Evolutionary conservation across 345 rosid genomes (phyloP), one percentile per base, ranked within the genome.

Genomic region (Gossypium ekmanianum): DNA sequence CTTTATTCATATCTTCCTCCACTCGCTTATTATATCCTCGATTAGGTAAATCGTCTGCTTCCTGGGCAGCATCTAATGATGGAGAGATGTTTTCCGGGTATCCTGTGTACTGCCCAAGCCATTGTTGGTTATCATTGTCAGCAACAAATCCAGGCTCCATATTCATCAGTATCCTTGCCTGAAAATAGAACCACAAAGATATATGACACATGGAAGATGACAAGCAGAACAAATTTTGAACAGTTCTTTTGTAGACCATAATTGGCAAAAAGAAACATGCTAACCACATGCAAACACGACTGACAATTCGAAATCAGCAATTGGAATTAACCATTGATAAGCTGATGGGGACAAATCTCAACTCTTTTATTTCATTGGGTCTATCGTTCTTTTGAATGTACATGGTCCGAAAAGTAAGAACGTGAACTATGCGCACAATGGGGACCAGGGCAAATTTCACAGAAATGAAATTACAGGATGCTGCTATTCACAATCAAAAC

Each of bases 161-260:
- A 61, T 85, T 97, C 86, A 83, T 86, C 61, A 95, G 91, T 77
- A 91, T 87, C 87, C 94, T 89, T 68, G 98, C 99, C 98, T 94
- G 87, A 74, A 72, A 83, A 75, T 22, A 52, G 10, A 83, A 71
- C 16, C 56, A 80, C 76, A 68, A 4, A 51, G 72, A 26, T 13
- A 71, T 2, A 61, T 56, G 34, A 61, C 14, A 2, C 41, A 10
- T 52, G 7, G 44, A 57, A 65, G 56, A 59, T 10, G 17, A 41
- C 17, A 56, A 22, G 45, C 2, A 43, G 8, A 68, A 74, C 10
- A 76, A 12, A 48, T 44, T 14, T 34, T 41, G 52, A 8, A n/a
- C 50, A 72, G 58, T 56, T 39, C 9, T 50, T 48, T 17, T 29
- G 14, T 51, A 55, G 51, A 18, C 52, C 3, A 24, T 8, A 73